Evolutionary conservation across 352 stramenopile species (phyloP), one percentile per base, ranked within the genome.

Genomic region (Globisporangium cystogenes): DNA sequence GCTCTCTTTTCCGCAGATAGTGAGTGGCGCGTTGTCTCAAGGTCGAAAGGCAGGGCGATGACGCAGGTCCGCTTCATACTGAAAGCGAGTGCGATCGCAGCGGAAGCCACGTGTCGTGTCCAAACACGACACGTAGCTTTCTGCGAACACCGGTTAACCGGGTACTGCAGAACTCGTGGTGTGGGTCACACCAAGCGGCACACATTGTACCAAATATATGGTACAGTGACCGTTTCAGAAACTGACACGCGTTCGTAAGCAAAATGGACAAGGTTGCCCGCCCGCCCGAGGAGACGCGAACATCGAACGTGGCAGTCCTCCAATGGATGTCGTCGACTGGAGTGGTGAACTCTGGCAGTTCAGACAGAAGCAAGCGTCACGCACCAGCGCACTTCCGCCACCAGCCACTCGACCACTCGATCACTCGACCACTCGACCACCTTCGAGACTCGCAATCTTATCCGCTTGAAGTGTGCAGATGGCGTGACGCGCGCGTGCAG

Each of bases 401-500:
- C n/a, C n/a, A n/a, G n/a, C n/a, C n/a, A n/a, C n/a, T n/a, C n/a
- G n/a, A n/a, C n/a, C n/a, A n/a, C n/a, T n/a, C n/a, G n/a, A n/a
- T n/a, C n/a, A 31, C 27, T 31, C 27, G 27, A 31, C 7, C 6
- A 31, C 27, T 31, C 10, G 27, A 31, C 7, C 6, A 31, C 27
- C 27, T 31, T 8, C 40, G 21, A 11, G 21, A 26, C 42, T 26
- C 26, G 20, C 20, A 33, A 26, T 48, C 42, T 48, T 48, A 48
- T 48, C 42, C 12, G 11, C 33, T 39, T 39, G 33, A 39, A 39
- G 33, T 39, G 31, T 8, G 7, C 1, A 5, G 26, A 29, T 41
- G 53, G 53, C 12, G 45, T 61, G 55, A 61, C 55, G 55, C 55
- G 55, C 39, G 47, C 21, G 55, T 61, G 55, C 55, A 61, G 40